A percentile compares a stretch with the other conserved stretches of the same genome.
phyloP scores from a whole-genome alignment of 306 rosid genomes.

The Medicago truncatula region DNA sequence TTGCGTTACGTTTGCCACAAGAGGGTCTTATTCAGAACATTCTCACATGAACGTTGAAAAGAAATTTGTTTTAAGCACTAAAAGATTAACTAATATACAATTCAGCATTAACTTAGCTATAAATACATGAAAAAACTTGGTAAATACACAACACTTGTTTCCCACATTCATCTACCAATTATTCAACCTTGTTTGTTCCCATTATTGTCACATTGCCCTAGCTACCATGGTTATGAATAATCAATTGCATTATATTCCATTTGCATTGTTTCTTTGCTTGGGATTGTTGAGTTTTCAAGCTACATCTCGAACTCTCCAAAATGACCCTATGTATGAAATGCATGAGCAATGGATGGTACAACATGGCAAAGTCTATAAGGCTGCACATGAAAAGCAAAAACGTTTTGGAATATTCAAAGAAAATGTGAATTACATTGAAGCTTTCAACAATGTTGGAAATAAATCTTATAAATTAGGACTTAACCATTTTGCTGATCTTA shows the following conservation, averaged over 20 bases:
- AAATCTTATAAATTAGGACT: not conserved
- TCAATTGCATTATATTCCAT: not conserved
- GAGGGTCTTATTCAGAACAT: not conserved
- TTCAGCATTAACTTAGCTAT: not conserved
- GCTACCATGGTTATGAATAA: not conserved
- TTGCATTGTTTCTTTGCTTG: slow-evolving; percentile 1
- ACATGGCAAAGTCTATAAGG: not conserved
- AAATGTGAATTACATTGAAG: slow-evolving; percentile 10
- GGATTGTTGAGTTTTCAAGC: not conserved
- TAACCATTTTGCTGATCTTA: not conserved
- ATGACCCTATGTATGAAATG: not conserved
- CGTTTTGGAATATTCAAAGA: slow-evolving; percentile 10
- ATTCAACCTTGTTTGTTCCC: not conserved
- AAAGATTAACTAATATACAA: not conserved
- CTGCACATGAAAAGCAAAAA: not conserved
- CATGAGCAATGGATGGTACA: slow-evolving; percentile 6
- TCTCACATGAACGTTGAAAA: not conserved
- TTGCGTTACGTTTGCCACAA: not conserved
- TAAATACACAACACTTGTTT: not conserved
- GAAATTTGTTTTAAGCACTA: not conserved
- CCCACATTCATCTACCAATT: not conserved
- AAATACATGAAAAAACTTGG: not conserved
- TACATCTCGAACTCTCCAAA: slow-evolving; percentile 7
- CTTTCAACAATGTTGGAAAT: not conserved
- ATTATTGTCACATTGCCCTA: not conserved